These are phyloP conservation scores for Echeveria elegans DNA, from an alignment of 164 flowering plant genomes.

Conservation along the genomic window DNA sequence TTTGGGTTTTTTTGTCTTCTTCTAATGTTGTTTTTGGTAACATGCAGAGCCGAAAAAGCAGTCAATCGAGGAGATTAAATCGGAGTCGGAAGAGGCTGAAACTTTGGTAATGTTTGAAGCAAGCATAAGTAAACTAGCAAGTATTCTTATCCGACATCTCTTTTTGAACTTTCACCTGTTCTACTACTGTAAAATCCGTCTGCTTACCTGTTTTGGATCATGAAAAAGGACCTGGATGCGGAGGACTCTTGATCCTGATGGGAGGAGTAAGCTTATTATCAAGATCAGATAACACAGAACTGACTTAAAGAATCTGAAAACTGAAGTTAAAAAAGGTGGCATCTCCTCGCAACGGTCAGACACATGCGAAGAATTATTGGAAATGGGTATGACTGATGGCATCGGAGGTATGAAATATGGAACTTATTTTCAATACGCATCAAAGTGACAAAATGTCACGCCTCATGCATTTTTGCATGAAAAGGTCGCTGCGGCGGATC, in stretches of 20 bases:
- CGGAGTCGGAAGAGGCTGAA: conserved; percentile 73
- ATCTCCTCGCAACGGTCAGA: conserved; percentile 37
- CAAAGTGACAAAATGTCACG: no score
- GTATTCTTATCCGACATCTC: neutral
- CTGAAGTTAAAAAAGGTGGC: conserved; percentile 57
- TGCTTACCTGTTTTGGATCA: conserved; percentile 30
- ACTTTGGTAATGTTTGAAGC: conserved; percentile 39
- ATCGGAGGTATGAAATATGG: conserved; percentile 29
- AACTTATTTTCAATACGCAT: neutral
- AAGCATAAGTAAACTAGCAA: neutral
- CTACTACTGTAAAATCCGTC: neutral
- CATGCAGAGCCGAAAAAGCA: conserved; percentile 71
- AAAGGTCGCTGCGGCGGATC: neutral
- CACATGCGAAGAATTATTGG: conserved; percentile 74
- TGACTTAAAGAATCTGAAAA: conserved; percentile 72
- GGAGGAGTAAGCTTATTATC: conserved; percentile 63
- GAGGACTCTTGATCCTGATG: conserved; percentile 72
- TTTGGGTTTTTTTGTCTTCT: no score
- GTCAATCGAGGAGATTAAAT: conserved; percentile 52
- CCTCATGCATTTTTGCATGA: neutral
- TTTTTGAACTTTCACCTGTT: no score
- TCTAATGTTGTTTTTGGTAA: conserved; percentile 25
- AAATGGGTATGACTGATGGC: conserved; percentile 75
- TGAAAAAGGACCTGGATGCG: conserved; percentile 87
- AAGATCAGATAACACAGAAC: conserved; percentile 77